These are phyloP conservation scores for Aspergillus spinulosporus DNA, from an alignment of 2,329 filamentous ascomycete genomes.

Conservation along the genomic window DNA sequence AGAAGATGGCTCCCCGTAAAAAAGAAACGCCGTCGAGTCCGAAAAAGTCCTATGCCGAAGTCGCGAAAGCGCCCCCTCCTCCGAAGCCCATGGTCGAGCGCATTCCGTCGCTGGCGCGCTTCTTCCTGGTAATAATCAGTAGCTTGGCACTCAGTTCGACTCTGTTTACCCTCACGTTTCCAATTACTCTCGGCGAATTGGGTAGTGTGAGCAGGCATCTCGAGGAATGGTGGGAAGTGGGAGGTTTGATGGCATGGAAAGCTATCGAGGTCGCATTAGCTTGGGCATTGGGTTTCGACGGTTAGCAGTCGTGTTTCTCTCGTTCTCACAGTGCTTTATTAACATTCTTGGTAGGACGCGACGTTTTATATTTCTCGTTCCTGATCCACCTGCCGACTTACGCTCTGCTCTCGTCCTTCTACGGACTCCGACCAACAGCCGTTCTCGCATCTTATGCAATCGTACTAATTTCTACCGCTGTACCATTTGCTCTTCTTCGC, in stretches of 20 bases:
- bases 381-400: slow-evolving; percentile 74
- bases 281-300: slow-evolving; percentile 73
- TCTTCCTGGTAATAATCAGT: slow-evolving; percentile 50
- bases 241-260: slow-evolving; percentile 58
- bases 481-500: slow-evolving; percentile 75
- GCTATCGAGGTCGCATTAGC: slow-evolving; percentile 66
- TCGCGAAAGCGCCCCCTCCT: slow-evolving; percentile 11
- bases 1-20: slow-evolving; percentile 26
- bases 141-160: slow-evolving; percentile 64
- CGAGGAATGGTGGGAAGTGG: slow-evolving; percentile 64
- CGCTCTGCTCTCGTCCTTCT: slow-evolving; percentile 76
- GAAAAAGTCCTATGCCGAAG: slow-evolving; percentile 17
- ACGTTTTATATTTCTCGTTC: slow-evolving; percentile 65
- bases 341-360: slow-evolving; percentile 55
- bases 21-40: slow-evolving; percentile 20
- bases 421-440: slow-evolving; percentile 64
- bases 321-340: not conserved
- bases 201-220: slow-evolving; percentile 64
- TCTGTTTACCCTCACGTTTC: slow-evolving; percentile 63
- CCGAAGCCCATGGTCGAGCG: slow-evolving; percentile 25
- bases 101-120: slow-evolving; percentile 41
- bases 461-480: slow-evolving; percentile 66
- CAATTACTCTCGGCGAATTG: slow-evolving; percentile 65
- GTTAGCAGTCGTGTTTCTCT: slow-evolving; percentile 28
- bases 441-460: slow-evolving; percentile 64